Conservation (phyloP, 2,329 filamentous ascomycete species). For the Dactylonectria macrodidyma region DNA sequence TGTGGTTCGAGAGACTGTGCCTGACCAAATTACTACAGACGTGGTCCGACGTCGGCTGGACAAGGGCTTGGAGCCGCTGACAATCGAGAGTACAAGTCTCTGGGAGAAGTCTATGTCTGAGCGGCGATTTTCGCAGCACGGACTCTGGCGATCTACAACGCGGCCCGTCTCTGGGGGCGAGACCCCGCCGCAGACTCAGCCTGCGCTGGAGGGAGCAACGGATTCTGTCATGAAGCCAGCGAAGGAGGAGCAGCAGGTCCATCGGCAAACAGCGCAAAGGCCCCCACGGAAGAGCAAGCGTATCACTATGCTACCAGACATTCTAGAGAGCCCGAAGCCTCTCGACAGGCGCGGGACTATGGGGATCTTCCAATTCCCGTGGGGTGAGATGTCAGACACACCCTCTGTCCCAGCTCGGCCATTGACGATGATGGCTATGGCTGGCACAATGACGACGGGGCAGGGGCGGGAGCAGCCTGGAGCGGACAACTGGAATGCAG, state of each 20-base stretch:
- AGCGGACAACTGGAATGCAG: conserved; percentile 42
- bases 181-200: background rate
- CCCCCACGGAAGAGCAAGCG: conserved; percentile 70
- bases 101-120: conserved; percentile 38
- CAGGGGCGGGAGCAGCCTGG: conserved; percentile 22
- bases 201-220: background rate
- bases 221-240: conserved; percentile 17
- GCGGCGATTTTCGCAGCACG: conserved; percentile 19
- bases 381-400: conserved; percentile 74
- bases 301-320: conserved; percentile 73
- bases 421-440: conserved; percentile 62
- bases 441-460: conserved; percentile 62
- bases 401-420: conserved; percentile 60
- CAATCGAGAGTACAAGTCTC: conserved; percentile 41
- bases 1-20: conserved; percentile 25
- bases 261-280: conserved; percentile 64
- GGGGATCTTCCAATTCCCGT: conserved; percentile 77
- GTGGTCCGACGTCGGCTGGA: conserved; percentile 18
- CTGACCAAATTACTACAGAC: conserved; percentile 26
- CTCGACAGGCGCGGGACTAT: conserved; percentile 72
- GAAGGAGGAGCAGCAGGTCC: conserved; percentile 34
- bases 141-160: conserved; percentile 41
- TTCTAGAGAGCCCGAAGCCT: conserved; percentile 73
- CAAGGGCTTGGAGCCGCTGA: conserved; percentile 35
- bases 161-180: conserved; percentile 8